Conservation (phyloP, 768 basidiomycete genomes). For the Tricholoma bakamatsutake region DNA sequence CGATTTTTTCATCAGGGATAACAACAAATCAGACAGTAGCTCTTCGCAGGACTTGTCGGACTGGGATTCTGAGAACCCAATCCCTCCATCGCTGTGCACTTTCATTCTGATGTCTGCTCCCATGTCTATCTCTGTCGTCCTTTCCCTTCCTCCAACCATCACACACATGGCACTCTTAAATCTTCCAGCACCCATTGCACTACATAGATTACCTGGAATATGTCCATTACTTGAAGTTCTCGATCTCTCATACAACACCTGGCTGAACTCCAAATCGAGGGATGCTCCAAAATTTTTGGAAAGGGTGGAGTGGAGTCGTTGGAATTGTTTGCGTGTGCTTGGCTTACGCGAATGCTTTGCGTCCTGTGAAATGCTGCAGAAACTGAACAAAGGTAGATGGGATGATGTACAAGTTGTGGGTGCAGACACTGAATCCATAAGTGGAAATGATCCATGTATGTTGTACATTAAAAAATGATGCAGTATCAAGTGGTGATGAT, state of each 20-base stretch:
- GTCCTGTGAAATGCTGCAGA: slow-evolving; percentile 32
- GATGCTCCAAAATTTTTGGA: slow-evolving; percentile 35
- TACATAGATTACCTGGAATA: slow-evolving; percentile 51
- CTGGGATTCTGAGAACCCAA: slow-evolving; percentile 44
- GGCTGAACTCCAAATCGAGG: slow-evolving; percentile 27
- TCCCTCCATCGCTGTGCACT: slow-evolving; percentile 32
- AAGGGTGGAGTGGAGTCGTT: slow-evolving; percentile 53
- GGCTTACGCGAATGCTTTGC: slow-evolving; percentile 52
- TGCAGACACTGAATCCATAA: neutral
- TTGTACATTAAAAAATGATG: slow-evolving; percentile 3
- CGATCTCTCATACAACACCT: slow-evolving; percentile 63
- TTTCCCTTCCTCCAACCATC: slow-evolving; percentile 57
- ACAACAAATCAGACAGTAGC: neutral
- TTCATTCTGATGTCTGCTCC: slow-evolving; percentile 46
- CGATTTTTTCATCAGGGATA: slow-evolving; percentile 32
- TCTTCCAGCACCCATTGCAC: slow-evolving; percentile 38
- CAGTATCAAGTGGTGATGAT: slow-evolving; percentile 10
- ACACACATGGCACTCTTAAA: slow-evolving; percentile 57
- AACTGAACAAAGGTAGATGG: slow-evolving; percentile 60
- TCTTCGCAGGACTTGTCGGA: slow-evolving; percentile 9
- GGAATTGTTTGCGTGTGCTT: slow-evolving; percentile 46
- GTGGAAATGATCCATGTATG: neutral
- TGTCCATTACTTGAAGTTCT: slow-evolving; percentile 60
- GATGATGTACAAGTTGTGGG: slow-evolving; percentile 39
- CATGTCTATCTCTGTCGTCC: slow-evolving; percentile 37